Base-by-base conservation (phyloP, 2,329 filamentous ascomycete genomes). In the Calonectria fujianensis region DNA sequence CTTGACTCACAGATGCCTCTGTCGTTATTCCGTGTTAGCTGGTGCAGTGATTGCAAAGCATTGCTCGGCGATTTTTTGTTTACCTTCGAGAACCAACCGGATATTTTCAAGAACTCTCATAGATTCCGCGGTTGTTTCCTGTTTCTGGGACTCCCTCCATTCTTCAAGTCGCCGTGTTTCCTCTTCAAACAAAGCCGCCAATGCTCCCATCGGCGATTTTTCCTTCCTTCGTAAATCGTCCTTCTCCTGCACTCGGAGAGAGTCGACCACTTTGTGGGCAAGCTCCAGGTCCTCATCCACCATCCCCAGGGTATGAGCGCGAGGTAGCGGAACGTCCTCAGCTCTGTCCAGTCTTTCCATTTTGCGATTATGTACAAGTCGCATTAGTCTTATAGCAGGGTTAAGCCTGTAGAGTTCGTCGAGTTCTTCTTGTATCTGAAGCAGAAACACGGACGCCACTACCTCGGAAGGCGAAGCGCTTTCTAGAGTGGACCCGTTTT, bases 361-460 rank as follows among this genome's bases (percentile, higher is more conserved):
- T 27, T 37, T 29, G 24, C 57, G 57, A 8, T 13, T 31, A 41
- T 63, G 57, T 5, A 63, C 57, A 20, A 63, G 57, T 18, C 57
- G 27, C 57, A 63, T 41, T 6, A 37, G n/a, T 31, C 35, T 27
- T 41, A 63, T 20, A 7, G 57, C 57, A 2, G 57, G 24, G 10
- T 63, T 63, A 3, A 63, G 57, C 13, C 10, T 63, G 8, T 63
- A 24, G 8, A 63, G 57, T 7, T 27, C 37, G 24, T 63, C 57
- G 16, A 63, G n/a, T 16, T 63, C 57, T 63, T 41, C 57, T 27
- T 63, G 57, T 63, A 63, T 63, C 27, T 63, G 57, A 9, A 63
- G 57, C 24, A 63, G 41, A 20, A 63, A 63, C 10, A 63, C 14
- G 14, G 57, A 63, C 16, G 24, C 37, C 24, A 63, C 57, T 41